Percentiles rank a stretch among this genome's conserved stretches.
These are phyloP conservation scores for Dictyostelium firmibasis DNA, from an alignment of 78 protist genomes.

Conservation along the genomic window DNA sequence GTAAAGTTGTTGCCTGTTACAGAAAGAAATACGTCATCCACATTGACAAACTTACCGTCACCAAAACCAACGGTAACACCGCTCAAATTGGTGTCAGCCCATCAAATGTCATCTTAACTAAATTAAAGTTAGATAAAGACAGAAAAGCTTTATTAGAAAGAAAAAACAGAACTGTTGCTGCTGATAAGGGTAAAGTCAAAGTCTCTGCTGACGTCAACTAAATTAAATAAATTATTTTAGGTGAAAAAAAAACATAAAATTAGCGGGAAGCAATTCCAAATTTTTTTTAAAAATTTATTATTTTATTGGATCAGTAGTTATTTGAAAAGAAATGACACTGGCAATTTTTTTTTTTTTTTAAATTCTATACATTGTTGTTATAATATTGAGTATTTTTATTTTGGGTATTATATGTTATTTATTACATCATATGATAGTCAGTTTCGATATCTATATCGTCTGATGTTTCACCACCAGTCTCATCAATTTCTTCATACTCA, in stretches of 20 bases:
- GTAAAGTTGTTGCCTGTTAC: slow-evolving; percentile 94
- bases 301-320: too few relatives aligned
- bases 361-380: background rate
- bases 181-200: slow-evolving; percentile 89
- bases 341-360: too few relatives aligned
- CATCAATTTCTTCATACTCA: slow-evolving; percentile 10
- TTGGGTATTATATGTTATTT: background rate
- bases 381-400: background rate
- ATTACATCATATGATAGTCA: slow-evolving; percentile 25
- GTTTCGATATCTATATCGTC: background rate
- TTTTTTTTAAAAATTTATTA: too few relatives aligned
- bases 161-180: slow-evolving; percentile 78
- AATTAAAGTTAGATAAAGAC: slow-evolving; percentile 96
- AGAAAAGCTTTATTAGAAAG: slow-evolving; percentile 95
- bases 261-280: too few relatives aligned
- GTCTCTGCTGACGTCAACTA: slow-evolving; percentile 78
- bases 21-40: slow-evolving; percentile 96
- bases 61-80: slow-evolving; percentile 96
- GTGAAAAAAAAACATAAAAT: background rate
- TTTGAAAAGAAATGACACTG: too few relatives aligned
- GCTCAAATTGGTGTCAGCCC: slow-evolving; percentile 89
- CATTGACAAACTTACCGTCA: slow-evolving; percentile 93
- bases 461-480: background rate
- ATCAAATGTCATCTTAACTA: slow-evolving; percentile 94
- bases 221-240: slow-evolving; percentile 11